Evolutionary conservation across 2,329 filamentous ascomycete species (phyloP), one percentile per base, ranked within the genome.

Genomic region (Emmonsiellopsis sp.): DNA sequence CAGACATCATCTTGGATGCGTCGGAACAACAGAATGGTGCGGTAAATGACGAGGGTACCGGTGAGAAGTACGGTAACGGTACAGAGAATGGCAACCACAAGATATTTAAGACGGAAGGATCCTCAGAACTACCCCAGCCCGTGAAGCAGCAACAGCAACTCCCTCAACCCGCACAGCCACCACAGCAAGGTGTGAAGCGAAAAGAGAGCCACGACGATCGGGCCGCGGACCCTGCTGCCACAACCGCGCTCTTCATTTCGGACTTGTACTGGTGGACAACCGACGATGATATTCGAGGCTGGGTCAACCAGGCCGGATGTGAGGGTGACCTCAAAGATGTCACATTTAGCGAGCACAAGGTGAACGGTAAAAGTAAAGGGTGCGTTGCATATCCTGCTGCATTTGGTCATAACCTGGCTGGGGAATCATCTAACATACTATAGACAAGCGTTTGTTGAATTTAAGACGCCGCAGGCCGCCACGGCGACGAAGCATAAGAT

Each of bases 331-430:
- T 97, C 15, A 90, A 88, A 63, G 93, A 97, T 57, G 83, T 98
- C 50, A 95, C 91, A 0, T 98, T 97, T 69, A 96, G 89, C 64
- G 93, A 98, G 69, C 93, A 97, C 72, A 98, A 98, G 69, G 91
- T 97, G 47, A 98, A 98, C 62, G 93, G 93, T 62, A 98, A 98
- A 75, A 95, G 89, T 73, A 96, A 97, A 76, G 92, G 93, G 91
- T 95, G 78, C 59, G 83, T 71, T 16, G 13, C 47, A 20, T 15
- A 16, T 41, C n/a, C 40, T 8, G n/a, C 11, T n/a, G n/a, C 15
- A 35, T 9, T 4, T 15, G 9, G 2, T 32, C 5, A 15, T 41
- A 34, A 38, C 38, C 20, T 16, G 49, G 44, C n/a, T 5, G 38
- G 10, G 16, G 30, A 49, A 40, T 30, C 31, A 30, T 16, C 30